Base-by-base conservation (phyloP, 148 eudicot species). In the Dianthus caryophyllus region DNA sequence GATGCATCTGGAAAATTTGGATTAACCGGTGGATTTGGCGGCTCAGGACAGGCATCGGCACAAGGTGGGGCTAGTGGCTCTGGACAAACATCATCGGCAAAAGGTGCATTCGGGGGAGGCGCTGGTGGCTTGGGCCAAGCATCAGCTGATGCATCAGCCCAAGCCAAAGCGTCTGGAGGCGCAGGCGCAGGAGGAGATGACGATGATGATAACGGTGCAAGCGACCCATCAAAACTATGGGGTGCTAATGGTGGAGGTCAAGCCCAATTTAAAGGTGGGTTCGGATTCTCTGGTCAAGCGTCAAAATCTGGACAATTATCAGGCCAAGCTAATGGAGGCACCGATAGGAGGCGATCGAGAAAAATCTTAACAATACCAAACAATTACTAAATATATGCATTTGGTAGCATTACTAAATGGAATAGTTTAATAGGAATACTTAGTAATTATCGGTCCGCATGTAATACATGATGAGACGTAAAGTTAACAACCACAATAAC, bases 51-150 rank as follows among this genome's bases (percentile, higher is more conserved):
- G 10, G 58, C 16, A 6, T 53, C 58, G 6, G 44, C 11, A 3
- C 44, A 41, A 51, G 58, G 15, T 24, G 58, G 58, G 12, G 58
- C 30, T 22, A 53, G 58, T 53, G 58, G 58, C 29, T 53, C 58
- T 22, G 58, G 58, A 22, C 31, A 51, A 51, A 7, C 52, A 18
- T 48, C 52, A 47, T 47, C 50, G 14, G 50, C 15, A 17, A 47
- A 47, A 25, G 58, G 29, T 53, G 29, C 16, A 53, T 12, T 25
- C 13, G 22, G 30, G 22, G 58, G 30, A 53, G 58, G 58, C 22
- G 29, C 26, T 53, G 22, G 58, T 53, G 29, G 30, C 26, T 53
- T 30, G 16, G 58, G 58, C 10, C 58, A 53, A 53, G 58, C 58
- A 53, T 53, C 58, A 2, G 58, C 29, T 22, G 30, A 25, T 53